Conservation (phyloP, 1,139 yeast genomes). For the Suhomyces panamericanus region DNA sequence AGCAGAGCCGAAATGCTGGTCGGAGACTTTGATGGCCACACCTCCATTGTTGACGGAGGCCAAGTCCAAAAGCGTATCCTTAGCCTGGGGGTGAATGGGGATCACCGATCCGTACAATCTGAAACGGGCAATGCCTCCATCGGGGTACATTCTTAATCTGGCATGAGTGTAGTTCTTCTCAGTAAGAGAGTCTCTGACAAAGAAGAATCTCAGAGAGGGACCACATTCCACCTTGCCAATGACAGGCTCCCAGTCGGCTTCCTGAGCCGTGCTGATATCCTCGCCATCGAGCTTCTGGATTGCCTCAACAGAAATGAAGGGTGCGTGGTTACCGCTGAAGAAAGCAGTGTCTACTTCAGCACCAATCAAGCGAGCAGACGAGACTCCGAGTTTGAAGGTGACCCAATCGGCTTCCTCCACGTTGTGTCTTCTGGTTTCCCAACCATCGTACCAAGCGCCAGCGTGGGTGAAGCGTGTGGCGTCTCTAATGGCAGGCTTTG, state of each 20-base stretch:
- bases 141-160: constrained; percentile 89
- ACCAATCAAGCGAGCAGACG: constrained; percentile 75
- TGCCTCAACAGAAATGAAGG: constrained; percentile 83
- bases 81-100: constrained; percentile 58
- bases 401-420: constrained; percentile 84
- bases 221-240: constrained; percentile 78
- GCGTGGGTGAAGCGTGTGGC: constrained; percentile 75
- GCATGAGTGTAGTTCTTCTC: constrained; percentile 69
- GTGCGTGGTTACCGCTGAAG: constrained; percentile 95
- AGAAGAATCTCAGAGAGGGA: constrained; percentile 83
- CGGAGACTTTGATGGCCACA: constrained; percentile 76
- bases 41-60: constrained; percentile 90
- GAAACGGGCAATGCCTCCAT: constrained; percentile 95
- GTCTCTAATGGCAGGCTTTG: constrained; percentile 76
- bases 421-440: constrained; percentile 97
- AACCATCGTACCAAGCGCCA: constrained; percentile 98
- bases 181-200: constrained; percentile 61
- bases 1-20: constrained; percentile 91
- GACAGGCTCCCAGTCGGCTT: constrained; percentile 65
- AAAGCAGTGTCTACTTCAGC: constrained; percentile 90
- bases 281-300: constrained; percentile 29
- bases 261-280: constrained; percentile 25
- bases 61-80: constrained; percentile 56
- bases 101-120: constrained; percentile 80
- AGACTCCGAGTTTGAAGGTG: constrained; percentile 76